Evolutionary conservation across 1,139 yeast species (phyloP).

Genomic region (Candida tunisiensis): DNA sequence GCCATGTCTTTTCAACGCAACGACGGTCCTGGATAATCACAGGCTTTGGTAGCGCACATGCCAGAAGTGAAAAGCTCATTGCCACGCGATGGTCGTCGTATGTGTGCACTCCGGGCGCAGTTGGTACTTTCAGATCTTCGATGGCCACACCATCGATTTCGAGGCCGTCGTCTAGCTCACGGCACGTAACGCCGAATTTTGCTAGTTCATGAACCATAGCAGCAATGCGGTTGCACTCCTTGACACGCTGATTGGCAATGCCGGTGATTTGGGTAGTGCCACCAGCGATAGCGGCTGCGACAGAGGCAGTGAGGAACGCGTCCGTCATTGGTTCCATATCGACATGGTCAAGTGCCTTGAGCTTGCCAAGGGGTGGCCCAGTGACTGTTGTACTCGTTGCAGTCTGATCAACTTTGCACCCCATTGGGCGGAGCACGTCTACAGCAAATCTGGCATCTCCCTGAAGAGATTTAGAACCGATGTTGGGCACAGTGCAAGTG

Average conservation of each 20-base stretch:
- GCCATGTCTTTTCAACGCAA: conserved; percentile 98
- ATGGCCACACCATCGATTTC: conserved; percentile 47
- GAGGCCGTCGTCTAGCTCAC: conserved; percentile 85
- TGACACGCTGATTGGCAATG: conserved; percentile 94
- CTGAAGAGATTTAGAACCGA: conserved; percentile 82
- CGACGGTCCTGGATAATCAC: conserved; percentile 72
- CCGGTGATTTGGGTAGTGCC: conserved; percentile 69
- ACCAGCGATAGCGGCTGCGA: conserved; percentile 80
- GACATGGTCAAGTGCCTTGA: conserved; percentile 55
- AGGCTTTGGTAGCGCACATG: conserved; percentile 33
- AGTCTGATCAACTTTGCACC: conserved; percentile 75
- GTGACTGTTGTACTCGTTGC: conserved; percentile 77
- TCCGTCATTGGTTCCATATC: conserved; percentile 99
- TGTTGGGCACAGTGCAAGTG: conserved; percentile 83
- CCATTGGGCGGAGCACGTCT: conserved; percentile 90
- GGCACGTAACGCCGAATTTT: conserved; percentile 76
- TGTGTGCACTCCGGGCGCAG: conserved; percentile 38
- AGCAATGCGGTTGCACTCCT: conserved; percentile 89
- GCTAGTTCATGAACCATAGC: conserved; percentile 86
- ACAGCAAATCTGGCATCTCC: conserved; percentile 97
- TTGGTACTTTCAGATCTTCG: conserved; percentile 28
- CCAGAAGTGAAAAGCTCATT: conserved; percentile 84
- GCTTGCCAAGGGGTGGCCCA: conserved; percentile 60
- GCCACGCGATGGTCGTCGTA: conserved; percentile 98
- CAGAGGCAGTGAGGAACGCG: conserved; percentile 92